phyloP scores from a whole-genome alignment of 441 rosid genomes.

The Rhodomyrtus psidioides region DNA sequence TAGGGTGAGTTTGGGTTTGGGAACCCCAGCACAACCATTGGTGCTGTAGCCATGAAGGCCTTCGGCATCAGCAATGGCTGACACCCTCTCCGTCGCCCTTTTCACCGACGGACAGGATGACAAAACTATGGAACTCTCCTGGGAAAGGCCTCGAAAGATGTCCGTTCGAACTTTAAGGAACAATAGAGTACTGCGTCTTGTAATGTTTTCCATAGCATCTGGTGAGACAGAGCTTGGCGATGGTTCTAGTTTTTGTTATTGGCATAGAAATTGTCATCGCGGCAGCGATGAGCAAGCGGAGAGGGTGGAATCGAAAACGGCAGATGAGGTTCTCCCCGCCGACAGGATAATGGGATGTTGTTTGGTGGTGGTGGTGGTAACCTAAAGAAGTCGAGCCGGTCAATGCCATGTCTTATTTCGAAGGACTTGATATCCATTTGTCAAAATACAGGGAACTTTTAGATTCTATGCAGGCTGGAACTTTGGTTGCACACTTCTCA shows the following conservation, averaged over 20 bases:
- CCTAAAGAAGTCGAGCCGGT: not conserved
- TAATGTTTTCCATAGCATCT: not conserved
- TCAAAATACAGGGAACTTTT: conserved; percentile 58
- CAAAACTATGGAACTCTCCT: too few relatives aligned
- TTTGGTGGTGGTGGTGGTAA: not conserved
- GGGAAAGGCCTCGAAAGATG: too few relatives aligned
- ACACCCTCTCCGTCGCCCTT: conserved; percentile 54
- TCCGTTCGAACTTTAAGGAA: too few relatives aligned
- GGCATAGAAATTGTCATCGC: not conserved
- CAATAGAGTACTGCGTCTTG: not conserved
- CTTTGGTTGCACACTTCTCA: conserved; percentile 54
- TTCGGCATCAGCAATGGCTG: conserved; percentile 34
- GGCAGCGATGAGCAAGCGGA: not conserved
- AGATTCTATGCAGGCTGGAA: conserved; percentile 61
- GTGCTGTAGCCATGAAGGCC: conserved; percentile 39
- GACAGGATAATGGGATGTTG: not conserved
- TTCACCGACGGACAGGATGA: conserved; percentile 22
- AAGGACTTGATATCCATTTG: not conserved
- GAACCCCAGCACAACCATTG: not conserved
- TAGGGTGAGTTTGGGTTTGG: not conserved
- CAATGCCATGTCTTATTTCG: not conserved
- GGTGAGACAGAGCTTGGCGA: not conserved
- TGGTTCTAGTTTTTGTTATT: not conserved
- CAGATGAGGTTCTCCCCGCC: not conserved
- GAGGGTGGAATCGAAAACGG: not conserved